phyloP scores from a whole-genome alignment of 169 alveolate genomes.

The Plasmodium sp. region DNA sequence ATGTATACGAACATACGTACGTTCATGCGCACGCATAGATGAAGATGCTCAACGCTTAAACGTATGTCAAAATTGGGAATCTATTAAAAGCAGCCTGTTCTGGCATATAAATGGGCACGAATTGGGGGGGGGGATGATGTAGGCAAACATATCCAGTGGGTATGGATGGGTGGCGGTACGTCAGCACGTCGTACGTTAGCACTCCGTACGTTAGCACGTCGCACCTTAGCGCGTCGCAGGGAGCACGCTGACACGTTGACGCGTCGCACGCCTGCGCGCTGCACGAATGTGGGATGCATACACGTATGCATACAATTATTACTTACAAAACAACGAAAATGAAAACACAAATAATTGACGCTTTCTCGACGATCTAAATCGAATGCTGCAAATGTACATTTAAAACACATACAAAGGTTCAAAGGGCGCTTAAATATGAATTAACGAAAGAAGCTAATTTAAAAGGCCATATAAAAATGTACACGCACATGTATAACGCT shows the following conservation, averaged over 20 bases:
- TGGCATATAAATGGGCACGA: neutral
- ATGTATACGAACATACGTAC: neutral
- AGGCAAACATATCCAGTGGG: neutral
- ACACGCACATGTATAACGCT: neutral
- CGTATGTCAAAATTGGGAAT: neutral
- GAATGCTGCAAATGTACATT: neutral
- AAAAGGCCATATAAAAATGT: neutral
- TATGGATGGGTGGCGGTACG: neutral
- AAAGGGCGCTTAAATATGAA: neutral
- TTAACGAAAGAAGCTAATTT: neutral
- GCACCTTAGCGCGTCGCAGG: neutral
- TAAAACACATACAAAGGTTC: neutral
- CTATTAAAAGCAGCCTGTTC: neutral
- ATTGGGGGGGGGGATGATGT: neutral
- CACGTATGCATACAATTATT: neutral
- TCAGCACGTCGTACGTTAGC: neutral
- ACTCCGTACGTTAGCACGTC: neutral
- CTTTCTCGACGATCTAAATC: neutral
- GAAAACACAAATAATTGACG: neutral
- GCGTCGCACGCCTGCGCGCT: neutral
- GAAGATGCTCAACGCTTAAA: neutral
- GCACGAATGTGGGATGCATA: neutral
- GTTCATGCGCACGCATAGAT: neutral
- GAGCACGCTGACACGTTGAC: neutral
- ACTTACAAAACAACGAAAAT: slow-evolving; percentile 1